These are phyloP conservation scores for Penicillium sp. DNA, from an alignment of 2,329 filamentous ascomycete species.

Conservation along the genomic window DNA sequence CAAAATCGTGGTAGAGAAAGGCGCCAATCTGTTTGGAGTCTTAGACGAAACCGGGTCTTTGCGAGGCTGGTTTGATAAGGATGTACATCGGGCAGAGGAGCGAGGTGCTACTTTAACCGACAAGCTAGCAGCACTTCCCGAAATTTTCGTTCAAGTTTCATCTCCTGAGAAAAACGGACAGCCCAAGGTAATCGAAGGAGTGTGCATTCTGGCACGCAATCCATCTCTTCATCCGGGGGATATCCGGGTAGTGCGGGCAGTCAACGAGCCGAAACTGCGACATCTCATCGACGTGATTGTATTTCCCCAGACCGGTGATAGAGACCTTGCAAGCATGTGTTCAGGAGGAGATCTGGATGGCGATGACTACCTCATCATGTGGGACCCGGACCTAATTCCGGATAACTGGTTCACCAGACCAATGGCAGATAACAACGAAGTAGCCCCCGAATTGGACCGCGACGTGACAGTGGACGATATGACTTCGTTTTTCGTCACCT, in stretches of 20 bases:
- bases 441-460: slow-evolving; percentile 53
- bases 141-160: slow-evolving; percentile 84
- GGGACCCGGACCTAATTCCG: slow-evolving; percentile 74
- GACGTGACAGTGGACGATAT: slow-evolving; percentile 70
- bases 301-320: slow-evolving; percentile 75
- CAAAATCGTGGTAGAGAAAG: slow-evolving; percentile 72
- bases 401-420: slow-evolving; percentile 64
- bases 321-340: slow-evolving; percentile 86
- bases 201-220: slow-evolving; percentile 84
- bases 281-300: slow-evolving; percentile 84
- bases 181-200: slow-evolving; percentile 65
- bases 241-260: slow-evolving; percentile 77
- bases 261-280: slow-evolving; percentile 66
- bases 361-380: slow-evolving; percentile 91
- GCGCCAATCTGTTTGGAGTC: slow-evolving; percentile 82
- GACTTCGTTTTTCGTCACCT: slow-evolving; percentile 78
- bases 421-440: slow-evolving; percentile 68
- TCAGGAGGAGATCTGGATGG: slow-evolving; percentile 94
- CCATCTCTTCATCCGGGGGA: slow-evolving; percentile 92
- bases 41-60: slow-evolving; percentile 78
- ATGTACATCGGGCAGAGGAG: slow-evolving; percentile 34
- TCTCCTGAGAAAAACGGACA: slow-evolving; percentile 50
- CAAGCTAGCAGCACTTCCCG: slow-evolving; percentile 59
- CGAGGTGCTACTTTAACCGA: slow-evolving; percentile 14
- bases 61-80: slow-evolving; percentile 61